Conservation (phyloP, 2,329 filamentous ascomycete species). For the Colletotrichum sp. region DNA sequence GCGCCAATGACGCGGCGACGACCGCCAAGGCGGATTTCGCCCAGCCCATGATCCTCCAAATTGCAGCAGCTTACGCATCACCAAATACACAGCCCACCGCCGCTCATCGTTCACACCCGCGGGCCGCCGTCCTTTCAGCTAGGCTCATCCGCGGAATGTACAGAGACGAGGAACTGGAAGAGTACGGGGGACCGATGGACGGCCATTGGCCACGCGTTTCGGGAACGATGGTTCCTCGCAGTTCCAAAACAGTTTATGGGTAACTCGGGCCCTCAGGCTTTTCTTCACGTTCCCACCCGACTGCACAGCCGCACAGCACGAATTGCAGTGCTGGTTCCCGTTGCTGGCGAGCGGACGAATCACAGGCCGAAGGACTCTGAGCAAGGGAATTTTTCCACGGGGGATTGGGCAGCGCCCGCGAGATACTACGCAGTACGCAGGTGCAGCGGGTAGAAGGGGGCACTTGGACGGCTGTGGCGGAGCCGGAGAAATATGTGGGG, state of each 20-base stretch:
- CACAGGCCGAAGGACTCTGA: background rate
- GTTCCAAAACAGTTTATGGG: conserved; percentile 3
- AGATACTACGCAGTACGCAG: background rate
- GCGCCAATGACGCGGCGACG: background rate
- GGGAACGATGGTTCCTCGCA: background rate
- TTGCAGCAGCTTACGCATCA: background rate
- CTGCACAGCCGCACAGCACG: conserved; percentile 13
- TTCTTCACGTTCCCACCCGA: background rate
- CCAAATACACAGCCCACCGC: background rate
- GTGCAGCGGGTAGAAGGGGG: background rate
- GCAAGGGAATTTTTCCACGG: background rate
- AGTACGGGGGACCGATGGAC: background rate
- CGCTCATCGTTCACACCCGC: background rate
- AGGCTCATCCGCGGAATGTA: background rate
- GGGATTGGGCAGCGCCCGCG: background rate
- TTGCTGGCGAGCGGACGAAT: conserved; percentile 4
- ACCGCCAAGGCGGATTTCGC: background rate
- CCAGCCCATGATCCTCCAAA: background rate
- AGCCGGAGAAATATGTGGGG: conserved; percentile 1
- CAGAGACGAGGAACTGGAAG: background rate
- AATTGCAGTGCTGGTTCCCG: background rate
- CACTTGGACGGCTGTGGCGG: conserved; percentile 11
- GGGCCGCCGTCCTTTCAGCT: background rate
- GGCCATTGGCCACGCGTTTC: conserved; percentile 15
- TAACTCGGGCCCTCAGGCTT: background rate